phyloP scores from a whole-genome alignment of 306 rosid genomes.

The Begonia loranthoides region DNA sequence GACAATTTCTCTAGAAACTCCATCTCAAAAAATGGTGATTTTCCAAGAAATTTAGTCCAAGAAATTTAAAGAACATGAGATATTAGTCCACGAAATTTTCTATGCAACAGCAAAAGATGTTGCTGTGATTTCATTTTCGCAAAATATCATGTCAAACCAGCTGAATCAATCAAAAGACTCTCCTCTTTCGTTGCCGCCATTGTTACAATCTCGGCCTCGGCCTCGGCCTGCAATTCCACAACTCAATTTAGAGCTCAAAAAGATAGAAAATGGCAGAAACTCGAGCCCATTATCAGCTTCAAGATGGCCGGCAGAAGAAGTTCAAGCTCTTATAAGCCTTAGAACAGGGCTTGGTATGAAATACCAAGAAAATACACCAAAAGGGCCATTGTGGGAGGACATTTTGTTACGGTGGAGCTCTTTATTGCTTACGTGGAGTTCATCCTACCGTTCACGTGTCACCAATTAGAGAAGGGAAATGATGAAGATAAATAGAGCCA shows the following conservation, averaged over 20 bases:
- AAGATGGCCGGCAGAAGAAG: constrained; percentile 83
- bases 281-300: constrained; percentile 11
- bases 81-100: constrained; percentile 63
- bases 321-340: constrained; percentile 50
- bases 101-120: constrained; percentile 56
- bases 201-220: no score
- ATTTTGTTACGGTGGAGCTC: no score
- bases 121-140: constrained; percentile 61
- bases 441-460: no score
- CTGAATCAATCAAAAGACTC: constrained; percentile 4
- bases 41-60: constrained; percentile 53
- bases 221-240: not conserved
- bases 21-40: not conserved
- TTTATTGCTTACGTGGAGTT: no score
- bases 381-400: constrained; percentile 94
- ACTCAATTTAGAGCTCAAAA: not conserved
- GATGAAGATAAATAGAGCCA: no score
- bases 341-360: constrained; percentile 43
- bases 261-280: constrained; percentile 16
- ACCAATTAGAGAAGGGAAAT: no score
- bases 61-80: constrained; percentile 49
- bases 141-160: constrained; percentile 51
- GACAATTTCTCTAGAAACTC: constrained; percentile 8
- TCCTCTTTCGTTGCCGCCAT: not conserved
- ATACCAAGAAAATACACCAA: constrained; percentile 72